Conservation (phyloP, 768 basidiomycete genomes). For the Clitopilus passeckerianus region DNA sequence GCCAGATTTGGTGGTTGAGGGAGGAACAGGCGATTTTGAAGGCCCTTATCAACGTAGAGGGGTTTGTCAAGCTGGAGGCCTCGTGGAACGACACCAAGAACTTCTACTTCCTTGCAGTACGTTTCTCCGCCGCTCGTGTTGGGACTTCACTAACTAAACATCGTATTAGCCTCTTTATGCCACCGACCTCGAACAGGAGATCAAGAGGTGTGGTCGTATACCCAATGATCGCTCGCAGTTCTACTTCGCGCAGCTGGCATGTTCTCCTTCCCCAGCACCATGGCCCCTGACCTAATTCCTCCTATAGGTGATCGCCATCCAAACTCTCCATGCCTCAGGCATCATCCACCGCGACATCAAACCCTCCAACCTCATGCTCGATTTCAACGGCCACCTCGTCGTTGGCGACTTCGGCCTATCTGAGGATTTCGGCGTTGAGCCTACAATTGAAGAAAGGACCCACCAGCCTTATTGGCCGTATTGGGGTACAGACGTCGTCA, state of each 20-base stretch:
- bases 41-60: neutral
- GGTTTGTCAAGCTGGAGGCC: neutral
- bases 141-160: neutral
- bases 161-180: neutral
- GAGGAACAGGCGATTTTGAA: neutral
- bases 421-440: neutral
- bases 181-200: neutral
- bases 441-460: neutral
- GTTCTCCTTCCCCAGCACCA: neutral
- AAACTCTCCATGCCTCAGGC: neutral
- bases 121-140: neutral
- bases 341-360: conserved; percentile 3
- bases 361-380: neutral
- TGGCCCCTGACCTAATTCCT: neutral
- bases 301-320: neutral
- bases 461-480: neutral
- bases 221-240: neutral
- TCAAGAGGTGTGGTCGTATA: neutral
- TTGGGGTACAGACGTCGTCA: neutral
- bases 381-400: neutral
- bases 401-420: neutral
- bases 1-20: neutral
- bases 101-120: neutral
- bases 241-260: neutral
- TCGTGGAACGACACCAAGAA: conserved; percentile 1